phyloP scores from a whole-genome alignment of 805 yeast species.

The Starmerella stellata region DNA sequence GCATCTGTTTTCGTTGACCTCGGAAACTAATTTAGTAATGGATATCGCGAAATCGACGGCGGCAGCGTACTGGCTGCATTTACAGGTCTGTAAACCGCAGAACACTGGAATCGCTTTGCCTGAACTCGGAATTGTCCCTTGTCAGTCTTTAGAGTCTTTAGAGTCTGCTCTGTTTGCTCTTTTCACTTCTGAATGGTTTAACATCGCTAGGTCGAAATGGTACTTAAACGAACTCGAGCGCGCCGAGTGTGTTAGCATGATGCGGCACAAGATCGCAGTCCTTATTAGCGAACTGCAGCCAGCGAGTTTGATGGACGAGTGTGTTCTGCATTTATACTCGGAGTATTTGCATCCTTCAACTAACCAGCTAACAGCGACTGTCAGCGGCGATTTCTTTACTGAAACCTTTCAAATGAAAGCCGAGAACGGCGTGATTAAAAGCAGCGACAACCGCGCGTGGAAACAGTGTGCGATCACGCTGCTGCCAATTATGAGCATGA shows the following conservation, averaged over 20 bases:
- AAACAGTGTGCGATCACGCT: constrained; percentile 12
- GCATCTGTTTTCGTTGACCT: constrained; percentile 2
- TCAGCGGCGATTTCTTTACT: constrained; percentile 5
- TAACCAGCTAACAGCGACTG: background rate
- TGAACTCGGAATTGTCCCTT: background rate
- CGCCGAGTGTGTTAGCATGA: background rate
- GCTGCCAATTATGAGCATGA: constrained; percentile 9
- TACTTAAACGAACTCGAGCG: background rate
- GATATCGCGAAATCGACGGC: background rate
- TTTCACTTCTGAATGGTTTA: constrained; percentile 5
- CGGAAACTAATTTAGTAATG: background rate
- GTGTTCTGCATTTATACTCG: constrained; percentile 5
- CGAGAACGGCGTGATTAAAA: background rate
- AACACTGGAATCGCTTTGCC: background rate
- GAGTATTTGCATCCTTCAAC: background rate
- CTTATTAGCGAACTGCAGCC: background rate
- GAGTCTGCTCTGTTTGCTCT: background rate
- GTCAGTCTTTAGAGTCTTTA: background rate
- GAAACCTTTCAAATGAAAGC: constrained; percentile 3
- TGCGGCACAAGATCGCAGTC: constrained; percentile 3
- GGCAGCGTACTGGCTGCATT: constrained; percentile 1
- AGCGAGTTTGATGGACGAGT: constrained; percentile 2
- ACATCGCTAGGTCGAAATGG: constrained; percentile 4
- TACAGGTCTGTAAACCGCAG: background rate
- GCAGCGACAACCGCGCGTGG: constrained; percentile 8